A percentile compares a stretch with the other conserved stretches of the same genome.
These are phyloP conservation scores for Avena eriantha DNA, from an alignment of 176 grass and related monocot genomes.

Conservation along the genomic window DNA sequence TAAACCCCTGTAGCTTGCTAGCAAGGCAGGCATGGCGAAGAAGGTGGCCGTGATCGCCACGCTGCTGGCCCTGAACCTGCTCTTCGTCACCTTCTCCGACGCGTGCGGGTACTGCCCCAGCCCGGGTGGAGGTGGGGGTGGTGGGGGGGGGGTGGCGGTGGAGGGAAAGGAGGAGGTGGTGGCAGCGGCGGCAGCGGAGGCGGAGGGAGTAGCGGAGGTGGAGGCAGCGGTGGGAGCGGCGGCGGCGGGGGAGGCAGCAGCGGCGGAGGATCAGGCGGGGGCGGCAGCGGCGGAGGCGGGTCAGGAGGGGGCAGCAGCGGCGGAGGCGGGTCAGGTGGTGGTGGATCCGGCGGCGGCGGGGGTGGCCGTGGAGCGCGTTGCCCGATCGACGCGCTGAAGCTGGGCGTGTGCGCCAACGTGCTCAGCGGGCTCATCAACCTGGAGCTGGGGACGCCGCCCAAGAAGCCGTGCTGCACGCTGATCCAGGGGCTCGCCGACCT, in stretches of 20 bases:
- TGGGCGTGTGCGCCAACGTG: slow-evolving; percentile 78
- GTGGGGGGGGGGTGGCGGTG: neutral
- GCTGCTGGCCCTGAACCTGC: slow-evolving; percentile 57
- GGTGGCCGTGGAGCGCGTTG: neutral
- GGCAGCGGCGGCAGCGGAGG: neutral
- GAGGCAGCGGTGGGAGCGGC: neutral
- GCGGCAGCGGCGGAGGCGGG: neutral
- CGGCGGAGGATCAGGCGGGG: neutral
- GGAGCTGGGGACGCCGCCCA: slow-evolving; percentile 63
- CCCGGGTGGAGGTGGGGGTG: neutral
- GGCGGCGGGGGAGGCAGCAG: neutral
- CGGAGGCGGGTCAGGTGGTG: accelerated
- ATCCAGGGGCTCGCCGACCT: slow-evolving; percentile 80
- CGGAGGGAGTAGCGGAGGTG: neutral
- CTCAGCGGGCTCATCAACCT: slow-evolving; percentile 74
- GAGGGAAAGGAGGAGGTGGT: neutral
- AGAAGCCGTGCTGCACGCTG: slow-evolving; percentile 69
- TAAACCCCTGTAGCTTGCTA: neutral
- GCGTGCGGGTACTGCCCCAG: slow-evolving; percentile 64
- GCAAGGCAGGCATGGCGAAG: slow-evolving; percentile 34
- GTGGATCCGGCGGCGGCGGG: neutral
- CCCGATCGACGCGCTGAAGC: slow-evolving; percentile 75
- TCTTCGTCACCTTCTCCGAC: slow-evolving; percentile 59
- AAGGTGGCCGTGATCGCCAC: slow-evolving; percentile 20
- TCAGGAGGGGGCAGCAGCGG: neutral